Evolutionary conservation across 345 rosid species (phyloP), one percentile per base, ranked within the genome.

Genomic region (Populus euphratica): DNA sequence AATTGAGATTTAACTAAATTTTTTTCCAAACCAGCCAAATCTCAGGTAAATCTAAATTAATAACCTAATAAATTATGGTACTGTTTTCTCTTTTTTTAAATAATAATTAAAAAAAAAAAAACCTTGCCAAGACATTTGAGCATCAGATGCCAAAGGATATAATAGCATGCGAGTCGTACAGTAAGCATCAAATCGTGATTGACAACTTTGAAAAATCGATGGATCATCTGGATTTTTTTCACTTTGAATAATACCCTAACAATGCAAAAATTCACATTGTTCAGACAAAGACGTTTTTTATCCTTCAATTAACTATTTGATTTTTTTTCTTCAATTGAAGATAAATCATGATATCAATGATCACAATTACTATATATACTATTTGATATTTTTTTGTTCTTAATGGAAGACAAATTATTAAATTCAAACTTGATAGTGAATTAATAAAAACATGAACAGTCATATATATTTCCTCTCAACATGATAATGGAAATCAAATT

Each of bases 181-280:
- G 56, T 8, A n/a, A n/a, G 73, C 66, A 68, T 65, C 64, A 9
- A 25, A 70, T 69, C 69, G 7, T 64, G 63, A 66, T 44, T 1
- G 52, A 68, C 21, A 38, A 18, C 33, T 31, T 43, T 6, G 6
- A 12, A 14, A 35, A 31, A 62, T 76, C 43, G 33, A 72, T 70
- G 44, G 36, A 59, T 31, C 27, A 35, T 31, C 27, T n/a, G 9
- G 11, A 25, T 56, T 61, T 49, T 54, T 78, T 72, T 73, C 77
- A 29, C 72, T 75, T 50, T 52, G 74, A 77, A 70, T 79, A 70
- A 81, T 66, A 74, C 81, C 62, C 73, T 70, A 59, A 68, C 70
- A 44, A 23, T 21, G 63, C 27, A 21, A 56, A 20, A n/a, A 20
- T 56, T 56, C 62, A n/a, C 63, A 41, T 41, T 41, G 63, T n/a